A percentile compares a stretch with the other conserved stretches of the same genome.
phyloP scores from a whole-genome alignment of 768 basidiomycete genomes.

The Leucocoprinus leucothites region DNA sequence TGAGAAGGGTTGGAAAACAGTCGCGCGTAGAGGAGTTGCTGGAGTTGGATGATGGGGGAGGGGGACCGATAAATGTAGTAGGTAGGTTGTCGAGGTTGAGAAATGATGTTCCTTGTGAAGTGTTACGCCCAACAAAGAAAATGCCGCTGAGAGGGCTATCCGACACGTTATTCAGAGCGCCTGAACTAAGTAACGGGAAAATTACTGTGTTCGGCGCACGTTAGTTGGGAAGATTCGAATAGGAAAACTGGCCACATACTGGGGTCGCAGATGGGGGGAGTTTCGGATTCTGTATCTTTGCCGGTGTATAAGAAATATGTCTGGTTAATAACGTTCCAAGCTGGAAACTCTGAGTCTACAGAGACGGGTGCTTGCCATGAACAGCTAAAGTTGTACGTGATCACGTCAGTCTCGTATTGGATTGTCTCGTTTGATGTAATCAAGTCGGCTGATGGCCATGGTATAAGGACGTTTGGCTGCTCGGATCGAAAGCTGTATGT shows the following conservation, averaged over 20 bases:
- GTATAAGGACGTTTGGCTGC: not conserved
- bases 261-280: too few relatives aligned
- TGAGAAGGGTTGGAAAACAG: not conserved
- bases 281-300: too few relatives aligned
- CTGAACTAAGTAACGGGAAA: too few relatives aligned
- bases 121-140: too few relatives aligned
- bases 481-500: not conserved
- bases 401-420: not conserved
- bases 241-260: too few relatives aligned
- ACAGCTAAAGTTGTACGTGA: not conserved
- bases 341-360: not conserved
- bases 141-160: too few relatives aligned
- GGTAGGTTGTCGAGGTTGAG: too few relatives aligned
- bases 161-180: too few relatives aligned
- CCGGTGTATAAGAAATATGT: not conserved
- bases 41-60: not conserved
- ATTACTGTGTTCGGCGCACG: too few relatives aligned
- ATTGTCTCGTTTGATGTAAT: not conserved
- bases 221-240: too few relatives aligned
- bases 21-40: not conserved
- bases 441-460: not conserved
- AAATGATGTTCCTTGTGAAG: too few relatives aligned
- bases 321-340: not conserved
- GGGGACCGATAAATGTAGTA: not conserved
- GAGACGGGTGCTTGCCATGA: not conserved